A percentile compares a stretch with the other conserved stretches of the same genome.
Evolutionary conservation across 2,329 filamentous ascomycete species (phyloP).

Genomic region (Clonostachys solani): DNA sequence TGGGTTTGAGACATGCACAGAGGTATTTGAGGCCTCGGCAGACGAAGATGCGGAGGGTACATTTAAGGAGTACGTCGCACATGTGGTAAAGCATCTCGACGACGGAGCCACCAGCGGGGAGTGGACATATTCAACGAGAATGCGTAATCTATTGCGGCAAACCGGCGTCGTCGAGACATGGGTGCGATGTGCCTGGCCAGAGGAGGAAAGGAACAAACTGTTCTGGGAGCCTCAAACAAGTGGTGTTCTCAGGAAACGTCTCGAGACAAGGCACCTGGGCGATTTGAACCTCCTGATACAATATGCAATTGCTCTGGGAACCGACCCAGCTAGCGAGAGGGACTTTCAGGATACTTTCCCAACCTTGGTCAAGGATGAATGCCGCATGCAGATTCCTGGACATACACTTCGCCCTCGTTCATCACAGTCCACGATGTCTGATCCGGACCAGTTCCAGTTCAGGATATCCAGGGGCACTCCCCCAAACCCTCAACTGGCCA

Average conservation of each 20-base stretch:
- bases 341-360: slow-evolving; percentile 24
- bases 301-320: slow-evolving; percentile 31
- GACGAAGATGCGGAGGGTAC: slow-evolving; percentile 30
- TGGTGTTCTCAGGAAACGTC: slow-evolving; percentile 32
- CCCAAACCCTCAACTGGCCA: slow-evolving; percentile 23
- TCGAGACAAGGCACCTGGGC: slow-evolving; percentile 38
- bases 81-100: slow-evolving; percentile 42
- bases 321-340: slow-evolving; percentile 17
- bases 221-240: slow-evolving; percentile 37
- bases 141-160: slow-evolving; percentile 40
- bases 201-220: slow-evolving; percentile 24
- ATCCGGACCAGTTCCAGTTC: slow-evolving; percentile 26
- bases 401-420: slow-evolving; percentile 16
- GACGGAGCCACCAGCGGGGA: slow-evolving; percentile 29
- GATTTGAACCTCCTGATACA: slow-evolving; percentile 31
- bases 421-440: slow-evolving; percentile 5
- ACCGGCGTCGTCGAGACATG: slow-evolving; percentile 27
- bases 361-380: slow-evolving; percentile 27
- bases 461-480: slow-evolving; percentile 25
- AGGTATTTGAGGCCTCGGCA: slow-evolving; percentile 35
- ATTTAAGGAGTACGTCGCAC: slow-evolving; percentile 39
- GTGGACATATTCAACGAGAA: slow-evolving; percentile 38
- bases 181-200: slow-evolving; percentile 26
- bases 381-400: slow-evolving; percentile 24
- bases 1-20: slow-evolving; percentile 36